Conservation (phyloP, 176 grass and related monocot species). For the Calamus simplicifolius region DNA sequence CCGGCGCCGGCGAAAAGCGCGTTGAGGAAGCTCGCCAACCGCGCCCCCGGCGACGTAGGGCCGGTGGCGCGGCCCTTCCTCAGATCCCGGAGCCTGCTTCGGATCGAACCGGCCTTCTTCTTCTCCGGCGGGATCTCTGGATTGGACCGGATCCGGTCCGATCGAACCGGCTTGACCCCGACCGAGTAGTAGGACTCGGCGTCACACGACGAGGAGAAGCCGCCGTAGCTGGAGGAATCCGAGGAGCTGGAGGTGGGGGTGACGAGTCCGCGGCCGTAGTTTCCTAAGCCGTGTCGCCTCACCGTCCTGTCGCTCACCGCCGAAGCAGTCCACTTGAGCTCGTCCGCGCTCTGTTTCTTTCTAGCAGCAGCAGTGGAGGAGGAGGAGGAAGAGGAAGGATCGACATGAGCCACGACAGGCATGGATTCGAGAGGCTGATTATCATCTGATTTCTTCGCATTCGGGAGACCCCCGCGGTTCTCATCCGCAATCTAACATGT, state of each 20-base stretch:
- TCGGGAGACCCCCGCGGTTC: no score
- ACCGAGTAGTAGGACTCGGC: conserved; percentile 17
- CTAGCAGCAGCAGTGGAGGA: no score
- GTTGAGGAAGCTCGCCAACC: conserved; percentile 34
- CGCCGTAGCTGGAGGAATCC: conserved; percentile 35
- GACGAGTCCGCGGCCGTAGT: neutral
- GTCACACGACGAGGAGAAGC: conserved; percentile 30
- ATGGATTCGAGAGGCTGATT: no score
- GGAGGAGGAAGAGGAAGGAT: no score
- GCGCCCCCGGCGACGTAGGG: conserved; percentile 21
- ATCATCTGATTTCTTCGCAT: no score
- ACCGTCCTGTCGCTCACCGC: no score
- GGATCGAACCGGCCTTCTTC: conserved; percentile 26
- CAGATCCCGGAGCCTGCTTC: conserved; percentile 10
- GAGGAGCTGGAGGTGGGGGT: conserved; percentile 40
- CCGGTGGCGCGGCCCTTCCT: neutral
- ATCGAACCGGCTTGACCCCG: neutral
- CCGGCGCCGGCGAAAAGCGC: conserved; percentile 27
- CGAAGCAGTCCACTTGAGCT: neutral
- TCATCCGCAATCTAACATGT: no score
- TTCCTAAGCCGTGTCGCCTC: conserved; percentile 29
- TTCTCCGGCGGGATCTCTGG: conserved; percentile 13
- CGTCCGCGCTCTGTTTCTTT: no score
- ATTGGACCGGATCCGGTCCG: neutral
- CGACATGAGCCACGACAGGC: no score